Conservation (phyloP, 176 grass and related monocot species). For the Carex myosuroides region DNA sequence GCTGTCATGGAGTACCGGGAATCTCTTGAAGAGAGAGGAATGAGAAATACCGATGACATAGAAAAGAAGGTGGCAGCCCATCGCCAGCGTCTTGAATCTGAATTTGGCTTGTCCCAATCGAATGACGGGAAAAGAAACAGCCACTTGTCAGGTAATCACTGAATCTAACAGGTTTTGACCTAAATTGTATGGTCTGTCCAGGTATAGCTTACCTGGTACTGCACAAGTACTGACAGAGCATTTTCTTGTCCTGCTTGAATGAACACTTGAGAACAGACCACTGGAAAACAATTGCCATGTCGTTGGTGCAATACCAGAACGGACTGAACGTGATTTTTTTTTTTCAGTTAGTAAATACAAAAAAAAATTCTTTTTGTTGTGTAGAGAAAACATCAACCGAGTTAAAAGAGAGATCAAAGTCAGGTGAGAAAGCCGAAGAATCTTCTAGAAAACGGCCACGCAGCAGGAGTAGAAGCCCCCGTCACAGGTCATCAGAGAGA, state of each 20-base stretch:
- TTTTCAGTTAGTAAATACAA: neutral
- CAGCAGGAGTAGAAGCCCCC: slow-evolving; percentile 68
- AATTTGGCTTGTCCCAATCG: slow-evolving; percentile 70
- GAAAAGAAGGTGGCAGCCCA: slow-evolving; percentile 77
- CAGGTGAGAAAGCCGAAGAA: slow-evolving; percentile 33
- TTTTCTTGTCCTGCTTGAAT: neutral
- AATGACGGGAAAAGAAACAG: slow-evolving; percentile 55
- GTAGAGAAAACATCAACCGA: slow-evolving; percentile 57
- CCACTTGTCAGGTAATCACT: slow-evolving; percentile 51
- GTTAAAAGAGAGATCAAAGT: slow-evolving; percentile 43
- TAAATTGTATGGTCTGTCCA: neutral
- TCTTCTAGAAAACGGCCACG: slow-evolving; percentile 55
- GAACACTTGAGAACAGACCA: neutral
- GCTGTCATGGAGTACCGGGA: slow-evolving; percentile 87
- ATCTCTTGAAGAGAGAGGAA: slow-evolving; percentile 79
- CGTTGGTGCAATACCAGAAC: neutral
- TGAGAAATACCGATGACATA: slow-evolving; percentile 71
- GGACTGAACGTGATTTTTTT: neutral
- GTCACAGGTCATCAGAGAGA: slow-evolving; percentile 55
- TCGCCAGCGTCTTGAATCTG: slow-evolving; percentile 63
- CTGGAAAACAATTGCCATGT: neutral
- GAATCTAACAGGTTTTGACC: neutral
- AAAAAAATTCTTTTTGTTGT: neutral
- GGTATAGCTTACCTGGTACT: neutral
- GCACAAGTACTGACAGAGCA: neutral